phyloP scores from a whole-genome alignment of 164 flowering plant genomes.

The Euptelea pleiosperma region DNA sequence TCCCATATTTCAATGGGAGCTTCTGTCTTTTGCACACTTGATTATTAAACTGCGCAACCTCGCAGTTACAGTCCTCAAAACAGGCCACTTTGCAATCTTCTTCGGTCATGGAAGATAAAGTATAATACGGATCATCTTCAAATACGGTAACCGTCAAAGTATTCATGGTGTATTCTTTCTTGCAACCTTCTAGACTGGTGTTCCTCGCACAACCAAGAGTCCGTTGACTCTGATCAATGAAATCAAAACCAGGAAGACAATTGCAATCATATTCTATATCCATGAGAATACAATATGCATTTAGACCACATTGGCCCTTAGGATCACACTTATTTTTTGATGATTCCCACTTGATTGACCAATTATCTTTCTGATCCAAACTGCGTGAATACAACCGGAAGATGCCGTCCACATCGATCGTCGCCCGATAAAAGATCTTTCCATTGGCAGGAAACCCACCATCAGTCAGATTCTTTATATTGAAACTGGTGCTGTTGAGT shows the following conservation, averaged over 20 bases:
- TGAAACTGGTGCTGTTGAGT: neutral
- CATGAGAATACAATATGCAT: slow-evolving; percentile 11
- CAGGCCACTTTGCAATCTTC: neutral
- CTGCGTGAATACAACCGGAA: too few relatives aligned
- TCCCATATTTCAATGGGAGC: slow-evolving; percentile 7
- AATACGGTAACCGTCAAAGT: neutral
- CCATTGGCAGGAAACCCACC: too few relatives aligned
- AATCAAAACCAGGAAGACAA: slow-evolving; percentile 1
- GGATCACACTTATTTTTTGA: neutral
- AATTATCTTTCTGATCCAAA: too few relatives aligned
- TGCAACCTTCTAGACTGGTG: neutral
- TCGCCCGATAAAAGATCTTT: too few relatives aligned
- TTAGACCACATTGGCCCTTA: slow-evolving; percentile 17
- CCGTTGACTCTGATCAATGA: neutral
- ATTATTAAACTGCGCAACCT: neutral
- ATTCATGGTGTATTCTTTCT: neutral
- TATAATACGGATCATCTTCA: neutral
- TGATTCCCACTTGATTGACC: neutral
- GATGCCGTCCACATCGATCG: too few relatives aligned
- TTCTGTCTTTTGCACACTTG: slow-evolving; percentile 1
- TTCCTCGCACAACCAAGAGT: neutral
- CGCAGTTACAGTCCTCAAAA: slow-evolving; percentile 5
- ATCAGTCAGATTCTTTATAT: too few relatives aligned
- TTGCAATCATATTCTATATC: slow-evolving; percentile 5
- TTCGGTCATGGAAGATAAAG: neutral